Conservation (phyloP, 768 basidiomycete species). For the Lentinus brumalis region DNA sequence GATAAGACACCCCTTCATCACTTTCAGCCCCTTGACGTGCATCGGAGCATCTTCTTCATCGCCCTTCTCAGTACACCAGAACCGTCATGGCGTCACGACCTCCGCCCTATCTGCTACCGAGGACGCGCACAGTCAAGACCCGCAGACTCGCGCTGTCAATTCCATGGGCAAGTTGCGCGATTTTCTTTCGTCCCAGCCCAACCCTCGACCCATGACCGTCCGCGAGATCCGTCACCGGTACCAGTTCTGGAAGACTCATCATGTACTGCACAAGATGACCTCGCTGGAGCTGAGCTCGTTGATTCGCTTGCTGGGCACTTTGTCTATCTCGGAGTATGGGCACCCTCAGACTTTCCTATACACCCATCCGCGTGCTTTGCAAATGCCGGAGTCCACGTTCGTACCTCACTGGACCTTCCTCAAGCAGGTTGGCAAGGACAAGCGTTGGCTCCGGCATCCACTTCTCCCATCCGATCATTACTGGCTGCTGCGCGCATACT, state of each 20-base stretch:
- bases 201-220: slow-evolving; percentile 4
- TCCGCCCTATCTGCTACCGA: background rate
- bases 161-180: slow-evolving; percentile 8
- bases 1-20: background rate
- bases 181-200: slow-evolving; percentile 14
- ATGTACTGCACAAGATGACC: slow-evolving; percentile 38
- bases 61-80: too few species aligned
- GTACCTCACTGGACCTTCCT: slow-evolving; percentile 54
- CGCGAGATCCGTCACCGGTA: slow-evolving; percentile 16
- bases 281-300: slow-evolving; percentile 42
- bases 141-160: background rate
- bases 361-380: slow-evolving; percentile 33
- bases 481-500: slow-evolving; percentile 59
- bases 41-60: too few species aligned
- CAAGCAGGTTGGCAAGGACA: slow-evolving; percentile 46
- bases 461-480: slow-evolving; percentile 51
- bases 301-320: slow-evolving; percentile 51
- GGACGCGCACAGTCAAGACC: background rate
- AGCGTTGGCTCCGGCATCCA: slow-evolving; percentile 36
- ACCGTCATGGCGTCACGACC: background rate
- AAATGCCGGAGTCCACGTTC: slow-evolving; percentile 23
- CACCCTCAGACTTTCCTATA: slow-evolving; percentile 29
- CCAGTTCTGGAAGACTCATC: slow-evolving; percentile 33
- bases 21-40: too few species aligned
- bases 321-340: slow-evolving; percentile 39